Evolutionary conservation across 768 basidiomycete species (phyloP).

Genomic region (Pisolithus microcarpus): DNA sequence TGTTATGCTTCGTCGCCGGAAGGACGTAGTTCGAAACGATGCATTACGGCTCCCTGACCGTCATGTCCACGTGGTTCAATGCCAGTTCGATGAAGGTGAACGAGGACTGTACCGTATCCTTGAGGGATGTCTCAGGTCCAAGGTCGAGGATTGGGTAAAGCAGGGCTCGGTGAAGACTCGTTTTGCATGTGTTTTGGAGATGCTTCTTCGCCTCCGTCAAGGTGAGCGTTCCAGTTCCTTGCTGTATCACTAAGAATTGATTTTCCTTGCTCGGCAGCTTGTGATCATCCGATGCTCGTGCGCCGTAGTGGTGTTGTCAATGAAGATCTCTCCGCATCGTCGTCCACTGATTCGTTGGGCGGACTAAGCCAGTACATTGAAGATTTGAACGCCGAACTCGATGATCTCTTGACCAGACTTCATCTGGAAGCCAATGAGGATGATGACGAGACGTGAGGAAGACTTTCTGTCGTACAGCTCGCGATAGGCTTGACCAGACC

Average conservation of each 20-base stretch:
- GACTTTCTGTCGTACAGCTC: not conserved
- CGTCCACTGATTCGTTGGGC: not conserved
- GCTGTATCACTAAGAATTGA: not conserved
- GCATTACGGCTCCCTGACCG: not conserved
- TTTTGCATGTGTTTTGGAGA: not conserved
- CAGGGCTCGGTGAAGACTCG: not conserved
- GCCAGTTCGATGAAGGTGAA: not conserved
- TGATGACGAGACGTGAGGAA: not conserved
- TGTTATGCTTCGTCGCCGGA: not conserved
- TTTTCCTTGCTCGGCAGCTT: not conserved
- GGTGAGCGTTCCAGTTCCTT: not conserved
- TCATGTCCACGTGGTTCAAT: not conserved
- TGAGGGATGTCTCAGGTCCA: not conserved
- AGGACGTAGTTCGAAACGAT: not conserved
- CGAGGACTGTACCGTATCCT: not conserved
- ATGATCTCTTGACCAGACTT: not conserved
- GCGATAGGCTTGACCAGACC: not conserved
- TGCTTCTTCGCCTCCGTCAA: not conserved
- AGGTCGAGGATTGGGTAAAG: not conserved
- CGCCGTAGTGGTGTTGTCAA: not conserved
- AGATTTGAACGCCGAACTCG: not conserved
- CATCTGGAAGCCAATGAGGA: not conserved
- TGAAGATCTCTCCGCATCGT: not conserved
- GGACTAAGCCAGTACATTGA: not conserved
- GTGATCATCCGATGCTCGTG: not conserved